Conservation (phyloP, 2,329 filamentous ascomycete species). For the Penicillium sp. region DNA sequence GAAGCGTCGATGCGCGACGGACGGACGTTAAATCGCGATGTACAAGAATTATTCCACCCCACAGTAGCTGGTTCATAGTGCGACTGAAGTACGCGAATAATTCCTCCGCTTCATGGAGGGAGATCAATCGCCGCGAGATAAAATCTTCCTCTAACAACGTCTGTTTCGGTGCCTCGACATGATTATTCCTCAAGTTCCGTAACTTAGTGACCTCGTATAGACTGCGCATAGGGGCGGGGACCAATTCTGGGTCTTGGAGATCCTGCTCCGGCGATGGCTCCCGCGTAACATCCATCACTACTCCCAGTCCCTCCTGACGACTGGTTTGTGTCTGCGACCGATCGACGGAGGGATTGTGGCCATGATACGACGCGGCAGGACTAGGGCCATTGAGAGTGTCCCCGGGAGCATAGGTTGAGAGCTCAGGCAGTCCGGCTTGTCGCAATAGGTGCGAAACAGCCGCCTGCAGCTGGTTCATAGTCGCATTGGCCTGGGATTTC, state of each 20-base stretch:
- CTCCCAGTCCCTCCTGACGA: slow-evolving; percentile 25
- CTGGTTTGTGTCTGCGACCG: slow-evolving; percentile 26
- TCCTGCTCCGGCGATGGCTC: slow-evolving; percentile 46
- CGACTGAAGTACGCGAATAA: slow-evolving; percentile 52
- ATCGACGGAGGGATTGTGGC: slow-evolving; percentile 24
- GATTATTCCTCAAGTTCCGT: slow-evolving; percentile 40
- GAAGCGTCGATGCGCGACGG: slow-evolving; percentile 53
- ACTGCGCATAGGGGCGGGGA: slow-evolving; percentile 53
- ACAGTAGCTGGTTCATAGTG: slow-evolving; percentile 51
- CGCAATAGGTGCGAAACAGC: slow-evolving; percentile 47
- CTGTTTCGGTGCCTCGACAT: slow-evolving; percentile 34
- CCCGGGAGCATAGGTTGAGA: slow-evolving; percentile 38
- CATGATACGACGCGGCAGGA: slow-evolving; percentile 28
- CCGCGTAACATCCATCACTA: slow-evolving; percentile 43
- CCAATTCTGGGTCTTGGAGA: slow-evolving; percentile 41
- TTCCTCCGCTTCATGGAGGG: slow-evolving; percentile 50
- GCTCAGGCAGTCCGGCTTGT: slow-evolving; percentile 41
- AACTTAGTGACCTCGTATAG: slow-evolving; percentile 55
- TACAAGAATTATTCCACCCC: slow-evolving; percentile 51
- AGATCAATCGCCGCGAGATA: slow-evolving; percentile 48
- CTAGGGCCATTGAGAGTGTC: slow-evolving; percentile 25
- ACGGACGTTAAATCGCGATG: slow-evolving; percentile 52
- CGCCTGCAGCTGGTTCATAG: slow-evolving; percentile 42
- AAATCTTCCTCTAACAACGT: slow-evolving; percentile 48
- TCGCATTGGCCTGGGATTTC: slow-evolving; percentile 44